phyloP scores from a whole-genome alignment of 2,329 filamentous ascomycete species.

The Colletotrichum navitas region DNA sequence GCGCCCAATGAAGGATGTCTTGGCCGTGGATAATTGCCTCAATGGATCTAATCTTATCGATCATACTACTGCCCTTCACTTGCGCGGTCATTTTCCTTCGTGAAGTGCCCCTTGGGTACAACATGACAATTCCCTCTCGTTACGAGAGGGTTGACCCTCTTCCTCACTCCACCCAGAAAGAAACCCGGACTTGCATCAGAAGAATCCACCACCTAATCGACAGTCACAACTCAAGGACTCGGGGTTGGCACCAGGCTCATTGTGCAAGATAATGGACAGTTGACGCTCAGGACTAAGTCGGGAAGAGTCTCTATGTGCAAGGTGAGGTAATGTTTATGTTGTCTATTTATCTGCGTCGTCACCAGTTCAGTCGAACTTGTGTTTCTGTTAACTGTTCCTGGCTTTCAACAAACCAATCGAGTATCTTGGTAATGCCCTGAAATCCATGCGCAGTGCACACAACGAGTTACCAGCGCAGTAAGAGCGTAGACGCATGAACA shows the following conservation, averaged over 20 bases:
- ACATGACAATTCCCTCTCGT: neutral
- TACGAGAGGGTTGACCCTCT: neutral
- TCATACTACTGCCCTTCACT: neutral
- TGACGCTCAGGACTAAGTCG: neutral
- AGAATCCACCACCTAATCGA: neutral
- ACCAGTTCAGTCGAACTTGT: neutral
- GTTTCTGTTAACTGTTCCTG: neutral
- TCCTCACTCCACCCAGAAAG: neutral
- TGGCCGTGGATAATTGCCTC: neutral
- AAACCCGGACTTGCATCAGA: too few relatives aligned
- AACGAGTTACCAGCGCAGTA: neutral
- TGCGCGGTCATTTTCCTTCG: neutral
- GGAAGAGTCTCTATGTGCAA: neutral
- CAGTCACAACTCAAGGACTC: neutral
- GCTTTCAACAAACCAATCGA: neutral
- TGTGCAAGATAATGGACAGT: neutral
- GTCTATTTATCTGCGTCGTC: neutral
- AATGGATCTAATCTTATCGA: conserved; percentile 30
- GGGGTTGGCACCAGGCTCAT: neutral
- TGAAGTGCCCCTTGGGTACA: neutral
- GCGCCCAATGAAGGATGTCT: neutral
- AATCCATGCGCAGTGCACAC: neutral
- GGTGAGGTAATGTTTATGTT: neutral
- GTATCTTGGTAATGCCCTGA: neutral
- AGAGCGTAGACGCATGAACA: neutral